Evolutionary conservation across 768 basidiomycete species (phyloP).

Genomic region (Hericium rajendrae): DNA sequence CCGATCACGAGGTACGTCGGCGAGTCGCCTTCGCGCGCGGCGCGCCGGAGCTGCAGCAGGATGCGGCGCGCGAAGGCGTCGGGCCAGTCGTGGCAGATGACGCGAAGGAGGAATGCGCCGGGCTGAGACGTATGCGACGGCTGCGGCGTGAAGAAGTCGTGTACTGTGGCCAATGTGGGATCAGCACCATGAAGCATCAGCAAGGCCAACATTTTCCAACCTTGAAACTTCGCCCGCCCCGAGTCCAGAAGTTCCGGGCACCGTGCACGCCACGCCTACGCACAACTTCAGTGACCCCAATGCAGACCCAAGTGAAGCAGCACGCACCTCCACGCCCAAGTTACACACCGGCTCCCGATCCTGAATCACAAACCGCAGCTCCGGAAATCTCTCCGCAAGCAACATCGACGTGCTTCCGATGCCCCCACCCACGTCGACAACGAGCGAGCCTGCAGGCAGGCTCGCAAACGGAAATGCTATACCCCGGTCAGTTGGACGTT

Average conservation of each 20-base stretch:
- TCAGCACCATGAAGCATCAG: background rate
- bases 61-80: slow-evolving; percentile 40
- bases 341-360: slow-evolving; percentile 46
- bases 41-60: slow-evolving; percentile 33
- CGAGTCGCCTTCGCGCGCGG: slow-evolving; percentile 18
- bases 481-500: slow-evolving; percentile 4
- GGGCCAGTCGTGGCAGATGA: slow-evolving; percentile 74
- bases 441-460: slow-evolving; percentile 30
- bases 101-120: slow-evolving; percentile 60
- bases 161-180: slow-evolving; percentile 28
- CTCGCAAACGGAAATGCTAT: slow-evolving; percentile 51
- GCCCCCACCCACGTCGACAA: slow-evolving; percentile 63
- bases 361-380: slow-evolving; percentile 14
- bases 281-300: background rate
- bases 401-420: slow-evolving; percentile 42
- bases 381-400: slow-evolving; percentile 28
- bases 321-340: slow-evolving; percentile 30
- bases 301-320: background rate
- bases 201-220: slow-evolving; percentile 1
- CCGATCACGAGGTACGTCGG: slow-evolving; percentile 57
- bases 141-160: slow-evolving; percentile 71
- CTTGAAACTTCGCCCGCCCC: slow-evolving; percentile 13
- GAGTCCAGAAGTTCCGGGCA: slow-evolving; percentile 12
- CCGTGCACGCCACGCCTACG: slow-evolving; percentile 13
- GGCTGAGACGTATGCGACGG: slow-evolving; percentile 25